A percentile compares a stretch with the other conserved stretches of the same genome.
phyloP scores from a whole-genome alignment of 768 basidiomycete genomes.

The Xanthoconium stramineum region DNA sequence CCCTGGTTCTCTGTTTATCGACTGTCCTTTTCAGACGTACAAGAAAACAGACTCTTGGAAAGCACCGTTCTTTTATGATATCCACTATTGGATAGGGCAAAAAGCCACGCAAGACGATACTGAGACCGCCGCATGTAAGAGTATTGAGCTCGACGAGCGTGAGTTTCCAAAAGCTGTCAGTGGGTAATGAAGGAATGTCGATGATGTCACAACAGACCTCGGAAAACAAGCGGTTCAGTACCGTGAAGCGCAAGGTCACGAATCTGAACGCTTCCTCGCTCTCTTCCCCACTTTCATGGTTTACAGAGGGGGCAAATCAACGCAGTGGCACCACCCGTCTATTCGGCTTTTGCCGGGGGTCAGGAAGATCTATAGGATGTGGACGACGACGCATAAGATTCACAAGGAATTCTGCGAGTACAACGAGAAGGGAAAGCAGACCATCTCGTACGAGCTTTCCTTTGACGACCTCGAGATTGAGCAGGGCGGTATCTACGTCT shows the following conservation, averaged over 20 bases:
- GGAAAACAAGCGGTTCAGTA: constrained; percentile 56
- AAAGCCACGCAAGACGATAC: constrained; percentile 60
- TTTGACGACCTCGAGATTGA: constrained; percentile 44
- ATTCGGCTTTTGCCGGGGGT: neutral
- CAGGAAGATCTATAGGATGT: constrained; percentile 49
- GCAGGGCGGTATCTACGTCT: constrained; percentile 55
- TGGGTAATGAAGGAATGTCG: neutral
- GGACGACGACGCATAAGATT: constrained; percentile 22
- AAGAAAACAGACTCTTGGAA: constrained; percentile 42
- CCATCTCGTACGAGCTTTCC: constrained; percentile 50
- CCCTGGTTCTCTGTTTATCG: neutral
- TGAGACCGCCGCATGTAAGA: constrained; percentile 63
- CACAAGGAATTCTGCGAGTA: constrained; percentile 2
- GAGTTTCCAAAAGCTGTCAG: neutral
- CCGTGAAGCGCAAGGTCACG: constrained; percentile 56
- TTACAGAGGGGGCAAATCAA: constrained; percentile 33
- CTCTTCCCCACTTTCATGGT: constrained; percentile 48
- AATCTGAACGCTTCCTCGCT: constrained; percentile 49
- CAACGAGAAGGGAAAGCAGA: constrained; percentile 8
- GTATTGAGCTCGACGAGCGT: constrained; percentile 60
- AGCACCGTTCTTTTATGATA: constrained; percentile 45
- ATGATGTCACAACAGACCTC: constrained; percentile 22
- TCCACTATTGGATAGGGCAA: constrained; percentile 62
- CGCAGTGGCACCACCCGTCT: neutral
- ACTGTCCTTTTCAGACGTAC: constrained; percentile 45